phyloP scores from a whole-genome alignment of 352 stramenopile genomes.

The Globisporangium echinulatum region DNA sequence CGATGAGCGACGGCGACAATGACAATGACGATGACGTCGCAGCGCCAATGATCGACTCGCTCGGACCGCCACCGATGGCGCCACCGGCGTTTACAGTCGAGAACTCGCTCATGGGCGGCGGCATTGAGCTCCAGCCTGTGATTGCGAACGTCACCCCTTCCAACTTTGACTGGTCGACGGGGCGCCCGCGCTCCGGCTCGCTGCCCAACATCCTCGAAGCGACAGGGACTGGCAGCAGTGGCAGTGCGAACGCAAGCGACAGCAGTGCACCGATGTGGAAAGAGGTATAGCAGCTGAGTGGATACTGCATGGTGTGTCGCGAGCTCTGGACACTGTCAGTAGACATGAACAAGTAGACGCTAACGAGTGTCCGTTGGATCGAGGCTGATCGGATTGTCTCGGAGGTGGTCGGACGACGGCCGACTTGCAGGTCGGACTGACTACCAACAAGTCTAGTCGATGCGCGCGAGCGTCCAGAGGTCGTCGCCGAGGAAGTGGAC shows the following conservation, averaged over 20 bases:
- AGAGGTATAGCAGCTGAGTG: slow-evolving; percentile 20
- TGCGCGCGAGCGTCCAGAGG: slow-evolving; percentile 86
- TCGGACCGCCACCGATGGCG: slow-evolving; percentile 52
- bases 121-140: slow-evolving; percentile 68
- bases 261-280: slow-evolving; percentile 20
- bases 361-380: neutral
- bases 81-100: slow-evolving; percentile 58
- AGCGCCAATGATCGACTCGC: slow-evolving; percentile 12
- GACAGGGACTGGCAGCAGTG: neutral
- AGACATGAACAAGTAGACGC: neutral
- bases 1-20: slow-evolving; percentile 12
- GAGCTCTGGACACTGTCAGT: too few species aligned
- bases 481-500: slow-evolving; percentile 97
- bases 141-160: slow-evolving; percentile 71
- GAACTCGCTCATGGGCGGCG: slow-evolving; percentile 79
- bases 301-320: too few species aligned
- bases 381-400: too few species aligned
- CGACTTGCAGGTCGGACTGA: too few species aligned
- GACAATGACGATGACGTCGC: neutral
- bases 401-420: too few species aligned
- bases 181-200: slow-evolving; percentile 28
- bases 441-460: slow-evolving; percentile 32
- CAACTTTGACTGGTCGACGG: slow-evolving; percentile 75
- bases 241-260: neutral
- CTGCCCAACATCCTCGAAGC: slow-evolving; percentile 25